phyloP scores from a whole-genome alignment of 2,329 filamentous ascomycete genomes.

The Colletotrichum scovillei region DNA sequence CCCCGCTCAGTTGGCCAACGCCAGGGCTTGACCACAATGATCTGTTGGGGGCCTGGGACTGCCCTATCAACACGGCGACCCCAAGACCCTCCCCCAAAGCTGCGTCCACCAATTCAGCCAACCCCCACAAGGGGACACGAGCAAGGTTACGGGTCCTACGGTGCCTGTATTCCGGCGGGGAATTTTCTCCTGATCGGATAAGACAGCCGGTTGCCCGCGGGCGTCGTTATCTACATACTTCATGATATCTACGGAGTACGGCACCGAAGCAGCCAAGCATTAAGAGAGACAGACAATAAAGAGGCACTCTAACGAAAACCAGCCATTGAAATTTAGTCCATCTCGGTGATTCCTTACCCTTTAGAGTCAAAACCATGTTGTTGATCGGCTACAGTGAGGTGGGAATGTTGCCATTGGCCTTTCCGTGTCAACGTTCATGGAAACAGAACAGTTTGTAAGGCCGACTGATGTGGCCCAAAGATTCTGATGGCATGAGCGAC shows the following conservation, averaged over 20 bases:
- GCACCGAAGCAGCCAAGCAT: neutral
- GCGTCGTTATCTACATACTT: neutral
- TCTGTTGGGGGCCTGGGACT: neutral
- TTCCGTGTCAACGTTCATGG: too few relatives aligned
- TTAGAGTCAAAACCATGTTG: too few relatives aligned
- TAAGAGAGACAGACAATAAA: neutral
- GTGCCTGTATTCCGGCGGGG: neutral
- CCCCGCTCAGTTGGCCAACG: neutral
- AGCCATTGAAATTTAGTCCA: neutral
- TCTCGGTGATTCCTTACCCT: neutral
- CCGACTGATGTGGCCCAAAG: too few relatives aligned
- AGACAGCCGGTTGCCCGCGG: neutral
- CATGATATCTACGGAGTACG: neutral
- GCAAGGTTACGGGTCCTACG: neutral
- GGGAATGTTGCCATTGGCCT: too few relatives aligned
- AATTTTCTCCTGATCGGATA: neutral
- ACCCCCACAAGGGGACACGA: neutral
- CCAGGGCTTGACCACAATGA: neutral
- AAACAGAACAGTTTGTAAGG: too few relatives aligned
- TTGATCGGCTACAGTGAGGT: too few relatives aligned
- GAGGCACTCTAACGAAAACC: neutral
- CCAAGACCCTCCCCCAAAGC: too few relatives aligned
- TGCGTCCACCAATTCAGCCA: neutral
- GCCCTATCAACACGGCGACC: neutral
- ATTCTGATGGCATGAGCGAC: too few relatives aligned